These are phyloP conservation scores for Aspergillus oerlinghausenensis DNA, from an alignment of 2,329 filamentous ascomycete genomes.

Conservation along the genomic window DNA sequence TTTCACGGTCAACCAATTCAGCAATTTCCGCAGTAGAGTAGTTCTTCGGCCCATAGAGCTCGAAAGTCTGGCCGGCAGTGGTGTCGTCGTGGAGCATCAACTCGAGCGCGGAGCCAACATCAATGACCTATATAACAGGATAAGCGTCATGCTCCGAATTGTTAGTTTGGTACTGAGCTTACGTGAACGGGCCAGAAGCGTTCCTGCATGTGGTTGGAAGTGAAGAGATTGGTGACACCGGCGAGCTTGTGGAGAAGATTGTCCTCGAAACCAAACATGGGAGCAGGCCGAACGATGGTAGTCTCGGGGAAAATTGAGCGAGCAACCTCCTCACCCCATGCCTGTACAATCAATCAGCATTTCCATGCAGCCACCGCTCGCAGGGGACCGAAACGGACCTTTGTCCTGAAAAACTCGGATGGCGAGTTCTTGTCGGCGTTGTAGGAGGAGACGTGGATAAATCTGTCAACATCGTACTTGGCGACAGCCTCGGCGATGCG, in stretches of 20 bases:
- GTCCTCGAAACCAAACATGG: slow-evolving; percentile 93
- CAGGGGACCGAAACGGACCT: slow-evolving; percentile 50
- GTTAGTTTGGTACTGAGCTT: slow-evolving; percentile 24
- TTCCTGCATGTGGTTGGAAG: slow-evolving; percentile 90
- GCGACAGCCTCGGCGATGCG: slow-evolving; percentile 90
- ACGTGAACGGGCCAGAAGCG: slow-evolving; percentile 88
- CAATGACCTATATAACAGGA: slow-evolving; percentile 61
- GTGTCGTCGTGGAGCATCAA: slow-evolving; percentile 85
- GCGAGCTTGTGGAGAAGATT: slow-evolving; percentile 83
- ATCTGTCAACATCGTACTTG: slow-evolving; percentile 97
- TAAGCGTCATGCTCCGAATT: slow-evolving; percentile 11
- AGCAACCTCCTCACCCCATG: slow-evolving; percentile 73
- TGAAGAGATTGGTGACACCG: slow-evolving; percentile 73
- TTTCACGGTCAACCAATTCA: slow-evolving; percentile 84
- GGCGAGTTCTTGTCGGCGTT: slow-evolving; percentile 76
- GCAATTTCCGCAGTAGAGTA: slow-evolving; percentile 87
- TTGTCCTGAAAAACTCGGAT: slow-evolving; percentile 87
- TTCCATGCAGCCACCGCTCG: background rate
- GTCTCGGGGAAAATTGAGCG: slow-evolving; percentile 92
- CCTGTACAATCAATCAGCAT: slow-evolving; percentile 45
- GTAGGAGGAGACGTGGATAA: slow-evolving; percentile 93
- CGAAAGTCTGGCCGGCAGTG: slow-evolving; percentile 85
- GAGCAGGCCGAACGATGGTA: slow-evolving; percentile 90
- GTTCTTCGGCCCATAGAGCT: slow-evolving; percentile 89
- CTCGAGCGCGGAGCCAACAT: slow-evolving; percentile 85